Base-by-base conservation (phyloP, 1,284 basidiomycete species). In the Termitomyces sp. region DNA sequence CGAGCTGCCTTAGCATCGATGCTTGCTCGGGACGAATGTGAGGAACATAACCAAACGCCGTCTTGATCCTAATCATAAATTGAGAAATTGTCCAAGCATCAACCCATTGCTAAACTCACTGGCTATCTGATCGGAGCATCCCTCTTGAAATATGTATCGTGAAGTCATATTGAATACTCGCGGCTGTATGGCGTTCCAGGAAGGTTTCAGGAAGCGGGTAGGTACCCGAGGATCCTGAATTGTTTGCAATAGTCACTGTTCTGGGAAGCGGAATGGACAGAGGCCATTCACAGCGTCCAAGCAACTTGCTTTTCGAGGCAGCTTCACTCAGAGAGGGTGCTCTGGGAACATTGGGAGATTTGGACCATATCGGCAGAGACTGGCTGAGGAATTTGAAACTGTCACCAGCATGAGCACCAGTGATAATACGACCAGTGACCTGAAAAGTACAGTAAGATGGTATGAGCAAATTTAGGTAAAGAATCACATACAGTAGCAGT, bases 11-110 rank as follows among this genome's bases (percentile, higher is more conserved):
- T 16, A 77, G 67, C 24, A 72, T 24, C 10, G 77, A 78, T 18
- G 74, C 69, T 14, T 71, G 61, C 7, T 71, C 72, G 5, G 78
- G 75, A 38, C 73, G 67, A 16, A 64, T 72, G 50, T 67, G 72
- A 11, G 77, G 75, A 13, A 78, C 70, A 61, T 78, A 79, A 31
- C 71, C 76, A 57, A 79, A 75, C 7, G 73, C 70, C 2, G 77
- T 78, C 47, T 71, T 75, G 46, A 80, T 70, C 57, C 77, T 78
- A 16, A 13, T 13, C 10, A 19, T 13, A 1, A 6, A 28, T 30
- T 40, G 10, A 38, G 37, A 43, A 14, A 7, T 41, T 3, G 2
- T 24, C 6, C 26, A 18, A 5, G 14, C 11, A 44, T 14, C 16
- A 31, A 18, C 21, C 8, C 3, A 24, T 26, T 19, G 14, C n/a